These are phyloP conservation scores for Karstenula rhodostoma DNA, from an alignment of 2,329 filamentous ascomycete genomes.

Conservation along the genomic window DNA sequence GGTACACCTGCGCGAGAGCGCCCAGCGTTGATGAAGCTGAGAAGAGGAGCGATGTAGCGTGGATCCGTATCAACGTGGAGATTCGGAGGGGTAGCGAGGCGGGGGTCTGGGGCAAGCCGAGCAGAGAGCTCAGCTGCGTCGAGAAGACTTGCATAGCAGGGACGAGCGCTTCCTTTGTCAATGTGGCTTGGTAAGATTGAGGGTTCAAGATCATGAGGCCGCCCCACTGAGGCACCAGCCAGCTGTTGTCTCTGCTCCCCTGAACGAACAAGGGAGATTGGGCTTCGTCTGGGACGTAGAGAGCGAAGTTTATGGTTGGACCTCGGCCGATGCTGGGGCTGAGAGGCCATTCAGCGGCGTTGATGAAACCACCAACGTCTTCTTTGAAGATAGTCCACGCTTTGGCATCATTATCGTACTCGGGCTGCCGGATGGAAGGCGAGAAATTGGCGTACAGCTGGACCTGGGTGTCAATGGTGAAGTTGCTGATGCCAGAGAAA, in stretches of 20 bases:
- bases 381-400: constrained; percentile 79
- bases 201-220: constrained; percentile 74
- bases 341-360: constrained; percentile 96
- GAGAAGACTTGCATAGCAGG: constrained; percentile 89
- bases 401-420: constrained; percentile 61
- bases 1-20: constrained; percentile 84
- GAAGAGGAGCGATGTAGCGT: constrained; percentile 83
- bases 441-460: constrained; percentile 84
- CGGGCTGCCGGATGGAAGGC: constrained; percentile 66
- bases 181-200: constrained; percentile 43
- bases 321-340: constrained; percentile 92
- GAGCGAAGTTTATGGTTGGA: constrained; percentile 93
- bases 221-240: constrained; percentile 97
- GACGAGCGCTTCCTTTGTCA: constrained; percentile 72
- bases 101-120: constrained; percentile 83
- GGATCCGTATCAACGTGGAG: constrained; percentile 83
- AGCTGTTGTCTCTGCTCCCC: constrained; percentile 73
- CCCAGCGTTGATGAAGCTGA: constrained; percentile 93
- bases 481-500: constrained; percentile 86
- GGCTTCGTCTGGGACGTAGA: constrained; percentile 81
- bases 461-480: constrained; percentile 94
- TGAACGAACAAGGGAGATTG: constrained; percentile 68
- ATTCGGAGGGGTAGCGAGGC: constrained; percentile 82
- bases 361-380: constrained; percentile 93
- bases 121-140: constrained; percentile 84